Evolutionary conservation across 1,284 basidiomycete species (phyloP).

Genomic region (Farysia itapuensis): DNA sequence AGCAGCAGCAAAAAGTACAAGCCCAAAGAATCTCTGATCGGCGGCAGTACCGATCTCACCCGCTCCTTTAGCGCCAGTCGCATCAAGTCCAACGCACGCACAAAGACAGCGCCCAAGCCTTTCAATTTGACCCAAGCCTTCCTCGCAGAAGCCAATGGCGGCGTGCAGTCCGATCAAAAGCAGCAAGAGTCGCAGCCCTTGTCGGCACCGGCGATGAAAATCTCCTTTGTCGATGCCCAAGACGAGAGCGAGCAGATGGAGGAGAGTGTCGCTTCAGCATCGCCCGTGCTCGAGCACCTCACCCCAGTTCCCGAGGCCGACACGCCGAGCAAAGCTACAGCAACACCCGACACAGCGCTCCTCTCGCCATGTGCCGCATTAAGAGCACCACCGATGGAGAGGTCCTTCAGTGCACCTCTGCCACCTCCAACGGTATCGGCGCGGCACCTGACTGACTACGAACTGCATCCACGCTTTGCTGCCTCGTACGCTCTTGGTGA

Average conservation of each 20-base stretch:
- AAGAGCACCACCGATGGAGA: conserved; percentile 56
- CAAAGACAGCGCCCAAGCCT: conserved; percentile 35
- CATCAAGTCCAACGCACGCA: conserved; percentile 20
- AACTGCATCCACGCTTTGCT: conserved; percentile 72
- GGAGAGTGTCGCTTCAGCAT: conserved; percentile 18
- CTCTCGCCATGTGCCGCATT: conserved; percentile 26
- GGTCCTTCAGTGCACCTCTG: conserved; percentile 41
- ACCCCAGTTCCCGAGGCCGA: conserved; percentile 2
- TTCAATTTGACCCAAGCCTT: conserved; percentile 35
- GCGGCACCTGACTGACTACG: conserved; percentile 58
- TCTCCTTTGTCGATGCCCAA: conserved; percentile 29
- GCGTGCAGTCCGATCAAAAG: too few species aligned
- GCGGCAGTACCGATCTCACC: conserved; percentile 24
- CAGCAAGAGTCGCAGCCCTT: conserved; percentile 17
- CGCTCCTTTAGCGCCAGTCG: conserved; percentile 39
- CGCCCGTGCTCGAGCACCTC: conserved; percentile 1
- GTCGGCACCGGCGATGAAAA: conserved; percentile 37
- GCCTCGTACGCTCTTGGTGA: conserved; percentile 68
- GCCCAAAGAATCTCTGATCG: conserved; percentile 31
- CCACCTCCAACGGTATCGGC: conserved; percentile 45
- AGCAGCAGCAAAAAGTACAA: conserved; percentile 31
- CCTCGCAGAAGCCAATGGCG: conserved; percentile 9
- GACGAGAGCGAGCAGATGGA: conserved; percentile 22
- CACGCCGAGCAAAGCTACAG: conserved; percentile 1
- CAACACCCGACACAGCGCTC: conserved; percentile 13